Evolutionary conservation across 495 filamentous ascomycete genomes (phyloP).

Genomic region (Pyronema omphalodes): DNA sequence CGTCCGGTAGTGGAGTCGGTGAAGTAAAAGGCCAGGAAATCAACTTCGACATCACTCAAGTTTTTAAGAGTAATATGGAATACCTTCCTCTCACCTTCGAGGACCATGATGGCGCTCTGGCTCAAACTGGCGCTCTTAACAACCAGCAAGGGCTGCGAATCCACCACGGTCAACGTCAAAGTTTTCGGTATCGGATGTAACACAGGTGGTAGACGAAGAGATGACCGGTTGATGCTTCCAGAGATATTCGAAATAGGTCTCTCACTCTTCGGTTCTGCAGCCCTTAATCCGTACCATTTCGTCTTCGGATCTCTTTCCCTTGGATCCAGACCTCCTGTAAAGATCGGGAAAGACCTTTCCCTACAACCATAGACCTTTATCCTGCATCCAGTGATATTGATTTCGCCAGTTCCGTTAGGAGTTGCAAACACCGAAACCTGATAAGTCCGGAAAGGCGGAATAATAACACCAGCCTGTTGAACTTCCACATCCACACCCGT

Average conservation of each 20-base stretch:
- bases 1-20: slow-evolving; percentile 68
- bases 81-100: slow-evolving; percentile 62
- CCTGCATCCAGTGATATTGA: slow-evolving; percentile 59
- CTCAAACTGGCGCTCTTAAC: slow-evolving; percentile 60
- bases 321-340: slow-evolving; percentile 48
- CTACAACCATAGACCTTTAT: slow-evolving; percentile 66
- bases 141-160: slow-evolving; percentile 53
- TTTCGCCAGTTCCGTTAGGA: slow-evolving; percentile 42
- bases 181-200: slow-evolving; percentile 27
- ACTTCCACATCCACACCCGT: slow-evolving; percentile 54
- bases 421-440: slow-evolving; percentile 52
- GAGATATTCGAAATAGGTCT: slow-evolving; percentile 36
- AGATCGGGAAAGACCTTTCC: slow-evolving; percentile 67
- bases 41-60: slow-evolving; percentile 48
- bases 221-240: slow-evolving; percentile 8
- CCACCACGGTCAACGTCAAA: slow-evolving; percentile 51
- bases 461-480: slow-evolving; percentile 40
- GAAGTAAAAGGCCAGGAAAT: slow-evolving; percentile 72
- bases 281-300: slow-evolving; percentile 49
- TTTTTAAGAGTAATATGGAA: slow-evolving; percentile 74
- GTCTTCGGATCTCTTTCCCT: slow-evolving; percentile 52
- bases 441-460: slow-evolving; percentile 66
- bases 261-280: slow-evolving; percentile 36
- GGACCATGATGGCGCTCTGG: slow-evolving; percentile 75
- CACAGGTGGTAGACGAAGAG: slow-evolving; percentile 7